Evolutionary conservation across 176 grass and related monocot genomes (phyloP).

Genomic region (Zea luxurians): DNA sequence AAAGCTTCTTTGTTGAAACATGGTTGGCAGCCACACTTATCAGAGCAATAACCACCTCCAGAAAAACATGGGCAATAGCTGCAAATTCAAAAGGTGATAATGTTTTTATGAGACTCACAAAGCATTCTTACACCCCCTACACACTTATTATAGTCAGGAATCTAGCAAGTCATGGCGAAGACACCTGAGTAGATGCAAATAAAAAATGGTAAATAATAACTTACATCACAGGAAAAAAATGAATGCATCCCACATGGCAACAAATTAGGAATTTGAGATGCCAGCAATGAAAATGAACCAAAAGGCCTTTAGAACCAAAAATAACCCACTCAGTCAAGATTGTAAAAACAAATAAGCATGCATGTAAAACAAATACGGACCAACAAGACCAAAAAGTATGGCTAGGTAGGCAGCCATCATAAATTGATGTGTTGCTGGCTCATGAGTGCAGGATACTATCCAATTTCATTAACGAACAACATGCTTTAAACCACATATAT

Average conservation of each 20-base stretch:
- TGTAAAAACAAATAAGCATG: too few species aligned
- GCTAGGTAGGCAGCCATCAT: too few species aligned
- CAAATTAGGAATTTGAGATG: not conserved
- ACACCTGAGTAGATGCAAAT: not conserved
- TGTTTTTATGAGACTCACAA: conserved; percentile 3
- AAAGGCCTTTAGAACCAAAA: conserved; percentile 6
- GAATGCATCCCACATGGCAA: not conserved
- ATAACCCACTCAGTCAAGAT: too few species aligned
- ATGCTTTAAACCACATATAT: too few species aligned
- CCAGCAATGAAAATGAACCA: not conserved
- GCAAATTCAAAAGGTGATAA: conserved; percentile 23
- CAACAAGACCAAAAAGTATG: too few species aligned
- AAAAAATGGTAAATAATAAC: conserved; percentile 22
- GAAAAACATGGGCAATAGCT: conserved; percentile 67
- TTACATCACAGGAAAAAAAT: not conserved
- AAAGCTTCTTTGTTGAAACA: conserved; percentile 58
- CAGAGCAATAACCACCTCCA: conserved; percentile 63
- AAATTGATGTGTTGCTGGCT: too few species aligned
- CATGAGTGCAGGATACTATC: too few species aligned
- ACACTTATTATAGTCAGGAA: not conserved
- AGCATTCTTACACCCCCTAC: not conserved
- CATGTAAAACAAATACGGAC: too few species aligned
- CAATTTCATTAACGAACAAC: too few species aligned
- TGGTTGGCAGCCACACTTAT: conserved; percentile 54
- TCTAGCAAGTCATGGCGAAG: not conserved